Conservation (phyloP, 331 rosid genomes). For the Telfairia occidentalis region DNA sequence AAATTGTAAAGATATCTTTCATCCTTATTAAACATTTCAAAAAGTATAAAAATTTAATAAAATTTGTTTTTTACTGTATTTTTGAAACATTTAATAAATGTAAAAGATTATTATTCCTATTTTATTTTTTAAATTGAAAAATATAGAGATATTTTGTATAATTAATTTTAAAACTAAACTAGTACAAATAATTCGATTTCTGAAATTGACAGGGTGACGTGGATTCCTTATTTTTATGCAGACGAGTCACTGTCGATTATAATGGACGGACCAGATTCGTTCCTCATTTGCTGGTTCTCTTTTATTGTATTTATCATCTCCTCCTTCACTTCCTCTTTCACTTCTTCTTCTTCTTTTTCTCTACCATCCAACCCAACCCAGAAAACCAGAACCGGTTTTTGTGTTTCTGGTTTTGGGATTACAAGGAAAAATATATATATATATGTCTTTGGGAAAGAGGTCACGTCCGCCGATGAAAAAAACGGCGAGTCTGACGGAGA, state of each 20-base stretch:
- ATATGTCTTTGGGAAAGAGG: constrained; percentile 67
- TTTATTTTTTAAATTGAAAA: too few relatives aligned
- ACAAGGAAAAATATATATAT: neutral
- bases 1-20: too few relatives aligned
- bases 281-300: constrained; percentile 8
- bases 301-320: too few relatives aligned
- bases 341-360: neutral
- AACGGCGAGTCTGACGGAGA: constrained; percentile 64
- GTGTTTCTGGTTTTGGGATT: neutral
- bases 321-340: neutral
- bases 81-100: too few relatives aligned
- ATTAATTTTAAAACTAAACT: too few relatives aligned
- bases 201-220: constrained; percentile 33
- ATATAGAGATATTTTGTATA: too few relatives aligned
- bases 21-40: too few relatives aligned
- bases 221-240: constrained; percentile 16
- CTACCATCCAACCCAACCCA: neutral
- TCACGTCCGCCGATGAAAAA: constrained; percentile 41
- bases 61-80: too few relatives aligned
- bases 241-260: neutral
- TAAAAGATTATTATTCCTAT: too few relatives aligned
- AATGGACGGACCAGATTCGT: constrained; percentile 13
- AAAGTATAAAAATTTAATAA: too few relatives aligned
- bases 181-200: neutral
- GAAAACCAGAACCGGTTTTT: neutral